Base-by-base conservation (phyloP, 2,329 filamentous ascomycete species). In the Celoporthe dispersa region DNA sequence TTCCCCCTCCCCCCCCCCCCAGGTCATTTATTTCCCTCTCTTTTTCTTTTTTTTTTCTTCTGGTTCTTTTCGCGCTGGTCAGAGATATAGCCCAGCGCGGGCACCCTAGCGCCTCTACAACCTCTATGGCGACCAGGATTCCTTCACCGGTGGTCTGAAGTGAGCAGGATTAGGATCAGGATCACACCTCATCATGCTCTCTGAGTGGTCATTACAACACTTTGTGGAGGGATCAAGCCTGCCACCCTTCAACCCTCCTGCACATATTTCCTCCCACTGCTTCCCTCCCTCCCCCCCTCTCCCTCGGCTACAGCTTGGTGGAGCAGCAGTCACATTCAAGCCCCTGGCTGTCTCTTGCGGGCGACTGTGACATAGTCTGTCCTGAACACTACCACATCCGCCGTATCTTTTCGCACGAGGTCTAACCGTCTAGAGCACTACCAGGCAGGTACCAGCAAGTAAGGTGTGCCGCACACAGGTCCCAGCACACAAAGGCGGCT, bases 61-160 rank as follows among this genome's bases (percentile, higher is more conserved):
- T 44, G 16, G 3, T 44, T 55, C 14, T 28, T 55, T 28, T 33
- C 19, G 53, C 53, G 28, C 11, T 31, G 53, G 12, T 19, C 19
- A 25, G n/a, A 28, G 28, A 19, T 2, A 37, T 37, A 25, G 60
- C 37, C 37, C 37, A 44, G 60, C 28, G 53, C 14, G 12, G 51
- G 53, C 14, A 63, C n/a, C n/a, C n/a, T 25, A 44, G 60, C 35
- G 22, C 11, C 7, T 63, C 37, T 63, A 37, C 37, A 41, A 28
- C n/a, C 11, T 61, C 31, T 37, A n/a, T 37, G 14, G 28, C 53
- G 22, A 63, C 60, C 60, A 63, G 60, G 60, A 63, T 63, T 44
- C n/a, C 33, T 44, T 63, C 60, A 63, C 60, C 60, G 60, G 60
- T 63, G 60, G 37, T n/a, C 60, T 41, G 60, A 16, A 31, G 53